Evolutionary conservation across 1,284 basidiomycete genomes (phyloP).

Genomic region (Leccinum fuscescens): DNA sequence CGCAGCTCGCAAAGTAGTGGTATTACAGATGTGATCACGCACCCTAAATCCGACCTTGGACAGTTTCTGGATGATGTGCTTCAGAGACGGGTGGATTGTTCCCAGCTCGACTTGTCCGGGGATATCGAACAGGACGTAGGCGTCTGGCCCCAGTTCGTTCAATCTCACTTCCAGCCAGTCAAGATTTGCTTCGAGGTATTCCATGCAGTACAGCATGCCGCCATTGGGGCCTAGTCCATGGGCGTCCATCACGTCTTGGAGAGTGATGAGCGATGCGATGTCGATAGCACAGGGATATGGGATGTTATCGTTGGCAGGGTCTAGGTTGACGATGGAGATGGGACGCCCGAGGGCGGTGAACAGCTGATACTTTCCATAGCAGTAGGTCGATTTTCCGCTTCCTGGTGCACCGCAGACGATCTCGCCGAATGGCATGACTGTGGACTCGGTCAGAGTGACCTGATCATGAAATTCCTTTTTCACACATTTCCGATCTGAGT

Average conservation of each 20-base stretch:
- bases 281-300: constrained; percentile 91
- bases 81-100: constrained; percentile 92
- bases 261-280: constrained; percentile 84
- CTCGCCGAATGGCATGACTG: constrained; percentile 77
- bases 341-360: constrained; percentile 85
- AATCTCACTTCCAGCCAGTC: constrained; percentile 90
- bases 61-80: constrained; percentile 66
- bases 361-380: constrained; percentile 90
- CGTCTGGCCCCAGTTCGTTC: constrained; percentile 63
- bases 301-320: constrained; percentile 89
- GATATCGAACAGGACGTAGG: constrained; percentile 93
- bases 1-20: constrained; percentile 13
- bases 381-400: constrained; percentile 93
- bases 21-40: constrained; percentile 35
- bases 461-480: not conserved
- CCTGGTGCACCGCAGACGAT: constrained; percentile 91
- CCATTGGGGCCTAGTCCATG: constrained; percentile 93
- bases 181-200: constrained; percentile 93
- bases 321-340: constrained; percentile 90
- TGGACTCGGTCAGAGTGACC: not conserved
- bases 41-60: constrained; percentile 84
- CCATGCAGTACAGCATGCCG: constrained; percentile 95
- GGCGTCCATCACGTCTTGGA: constrained; percentile 86
- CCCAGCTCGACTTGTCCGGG: constrained; percentile 98
- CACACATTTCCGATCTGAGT: not conserved